Percentiles rank a stretch among this genome's conserved stretches.
These are phyloP conservation scores for Lipomyces sp. DNA, from an alignment of 805 yeast species.

Conservation along the genomic window DNA sequence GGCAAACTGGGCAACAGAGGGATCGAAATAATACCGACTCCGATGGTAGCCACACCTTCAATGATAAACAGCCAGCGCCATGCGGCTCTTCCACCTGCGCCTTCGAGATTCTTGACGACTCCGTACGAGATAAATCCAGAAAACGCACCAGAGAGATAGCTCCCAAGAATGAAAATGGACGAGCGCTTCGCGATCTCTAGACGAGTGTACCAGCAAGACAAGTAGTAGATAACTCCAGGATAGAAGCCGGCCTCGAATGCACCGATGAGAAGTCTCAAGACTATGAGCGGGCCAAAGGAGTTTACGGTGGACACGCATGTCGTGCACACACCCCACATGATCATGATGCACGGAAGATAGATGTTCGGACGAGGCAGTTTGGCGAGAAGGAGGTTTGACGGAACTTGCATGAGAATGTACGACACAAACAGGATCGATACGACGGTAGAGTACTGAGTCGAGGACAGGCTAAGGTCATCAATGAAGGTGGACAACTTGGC, in stretches of 20 bases:
- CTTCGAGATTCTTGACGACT: constrained; percentile 45
- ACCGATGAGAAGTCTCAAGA: constrained; percentile 47
- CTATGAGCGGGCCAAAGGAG: constrained; percentile 36
- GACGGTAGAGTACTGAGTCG: constrained; percentile 2
- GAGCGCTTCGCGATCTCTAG: constrained; percentile 51
- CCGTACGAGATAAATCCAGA: constrained; percentile 55
- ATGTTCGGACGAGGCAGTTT: constrained; percentile 1
- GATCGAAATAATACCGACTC: constrained; percentile 46
- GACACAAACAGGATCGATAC: constrained; percentile 4
- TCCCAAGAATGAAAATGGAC: constrained; percentile 52
- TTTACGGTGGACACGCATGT: not conserved
- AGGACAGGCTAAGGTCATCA: constrained; percentile 40
- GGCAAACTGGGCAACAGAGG: constrained; percentile 54
- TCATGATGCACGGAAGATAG: constrained; percentile 6
- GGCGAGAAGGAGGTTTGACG: constrained; percentile 5
- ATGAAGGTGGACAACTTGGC: constrained; percentile 47
- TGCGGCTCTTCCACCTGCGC: constrained; percentile 42
- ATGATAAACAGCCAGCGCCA: constrained; percentile 59
- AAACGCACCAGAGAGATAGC: constrained; percentile 49
- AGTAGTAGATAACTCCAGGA: constrained; percentile 47
- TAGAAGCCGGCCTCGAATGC: constrained; percentile 49
- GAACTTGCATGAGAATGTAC: constrained; percentile 3
- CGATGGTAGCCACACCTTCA: constrained; percentile 53
- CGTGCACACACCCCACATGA: constrained; percentile 6
- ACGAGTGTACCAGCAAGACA: constrained; percentile 55